Percentiles rank a stretch among this genome's conserved stretches.
These are phyloP conservation scores for Prunus kanzakura DNA, from an alignment of 306 rosid genomes.

Conservation along the genomic window DNA sequence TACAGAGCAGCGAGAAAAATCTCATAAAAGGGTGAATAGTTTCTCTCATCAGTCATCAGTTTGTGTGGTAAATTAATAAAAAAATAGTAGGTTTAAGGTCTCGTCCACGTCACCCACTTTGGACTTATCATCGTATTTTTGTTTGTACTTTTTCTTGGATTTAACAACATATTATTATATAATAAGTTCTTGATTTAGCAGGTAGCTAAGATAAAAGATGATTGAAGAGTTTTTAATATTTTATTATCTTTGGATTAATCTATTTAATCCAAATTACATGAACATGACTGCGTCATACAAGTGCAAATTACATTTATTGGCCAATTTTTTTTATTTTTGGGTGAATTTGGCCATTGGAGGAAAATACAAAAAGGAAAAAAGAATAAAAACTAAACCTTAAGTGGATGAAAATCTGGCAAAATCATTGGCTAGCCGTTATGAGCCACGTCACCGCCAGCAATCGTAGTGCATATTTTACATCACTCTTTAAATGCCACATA, in stretches of 20 bases:
- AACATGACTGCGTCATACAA: no score
- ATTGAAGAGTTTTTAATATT: neutral
- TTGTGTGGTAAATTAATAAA: neutral
- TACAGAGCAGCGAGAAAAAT: neutral
- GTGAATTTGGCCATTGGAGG: neutral
- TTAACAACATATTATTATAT: neutral
- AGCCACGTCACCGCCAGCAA: neutral
- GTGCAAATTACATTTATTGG: no score
- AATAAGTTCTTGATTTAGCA: neutral
- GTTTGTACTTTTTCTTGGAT: neutral
- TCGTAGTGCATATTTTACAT: neutral
- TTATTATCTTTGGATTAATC: no score
- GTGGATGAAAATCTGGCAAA: neutral
- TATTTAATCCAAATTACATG: no score
- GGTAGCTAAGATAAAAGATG: neutral
- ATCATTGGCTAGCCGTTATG: neutral
- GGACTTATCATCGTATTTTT: constrained; percentile 2
- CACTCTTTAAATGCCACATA: no score
- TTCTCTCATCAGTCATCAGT: neutral
- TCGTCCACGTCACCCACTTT: neutral
- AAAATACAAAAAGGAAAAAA: neutral
- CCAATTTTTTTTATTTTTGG: no score
- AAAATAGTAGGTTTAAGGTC: neutral
- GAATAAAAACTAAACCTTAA: neutral
- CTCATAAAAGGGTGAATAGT: neutral